phyloP scores from a whole-genome alignment of 768 basidiomycete species.

The Boletus rufocinnamomeus region DNA sequence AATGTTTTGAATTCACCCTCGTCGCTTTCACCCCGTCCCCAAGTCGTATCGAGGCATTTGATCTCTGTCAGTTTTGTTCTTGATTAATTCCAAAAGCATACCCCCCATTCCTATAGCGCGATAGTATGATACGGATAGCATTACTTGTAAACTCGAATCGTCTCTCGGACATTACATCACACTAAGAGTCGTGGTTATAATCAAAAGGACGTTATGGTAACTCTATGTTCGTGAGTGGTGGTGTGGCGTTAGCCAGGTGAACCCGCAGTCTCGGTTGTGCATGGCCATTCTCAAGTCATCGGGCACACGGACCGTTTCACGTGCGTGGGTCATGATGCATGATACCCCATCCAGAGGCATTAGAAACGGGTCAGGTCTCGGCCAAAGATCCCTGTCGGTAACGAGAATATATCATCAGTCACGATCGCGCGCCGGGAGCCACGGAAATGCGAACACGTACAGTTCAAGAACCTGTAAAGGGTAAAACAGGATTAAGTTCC shows the following conservation, averaged over 20 bases:
- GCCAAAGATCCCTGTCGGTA: conserved; percentile 64
- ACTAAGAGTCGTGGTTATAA: conserved; percentile 4
- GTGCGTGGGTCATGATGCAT: conserved; percentile 2
- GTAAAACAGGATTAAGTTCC: conserved; percentile 14
- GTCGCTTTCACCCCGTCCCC: not conserved
- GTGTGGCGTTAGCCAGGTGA: not conserved
- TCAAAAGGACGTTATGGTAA: conserved; percentile 11
- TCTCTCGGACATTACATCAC: conserved; percentile 18
- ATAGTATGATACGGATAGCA: conserved; percentile 25
- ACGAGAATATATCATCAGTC: conserved; percentile 13
- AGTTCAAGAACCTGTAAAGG: conserved; percentile 63
- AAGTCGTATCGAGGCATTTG: not conserved
- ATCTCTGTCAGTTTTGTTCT: conserved; percentile 4
- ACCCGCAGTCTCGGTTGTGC: not conserved
- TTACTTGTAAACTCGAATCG: conserved; percentile 21
- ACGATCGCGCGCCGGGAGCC: conserved; percentile 14
- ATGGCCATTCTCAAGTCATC: not conserved
- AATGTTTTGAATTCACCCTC: not conserved
- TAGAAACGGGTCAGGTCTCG: conserved; percentile 72
- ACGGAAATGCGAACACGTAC: conserved; percentile 38
- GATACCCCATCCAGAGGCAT: conserved; percentile 14
- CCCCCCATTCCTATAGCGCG: conserved; percentile 12
- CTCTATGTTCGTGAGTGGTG: conserved; percentile 16
- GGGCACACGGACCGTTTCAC: not conserved
- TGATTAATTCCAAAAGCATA: conserved; percentile 17